Base-by-base conservation (phyloP, 140 eudicot species). In the Senecio squalidus region DNA sequence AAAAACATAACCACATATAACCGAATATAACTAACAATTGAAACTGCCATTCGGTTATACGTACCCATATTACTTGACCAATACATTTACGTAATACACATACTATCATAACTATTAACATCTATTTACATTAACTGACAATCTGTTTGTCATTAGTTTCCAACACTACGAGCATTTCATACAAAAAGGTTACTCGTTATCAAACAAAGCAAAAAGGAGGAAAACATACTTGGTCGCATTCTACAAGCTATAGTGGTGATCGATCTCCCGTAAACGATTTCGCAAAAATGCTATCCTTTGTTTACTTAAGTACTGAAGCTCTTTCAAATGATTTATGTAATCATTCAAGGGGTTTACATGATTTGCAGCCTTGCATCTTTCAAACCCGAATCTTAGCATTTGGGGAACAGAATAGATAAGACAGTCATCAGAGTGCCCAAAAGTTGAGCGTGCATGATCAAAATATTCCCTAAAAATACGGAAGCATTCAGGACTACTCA, bases 251-350 rank as follows among this genome's bases (percentile, higher is more conserved):
- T 31, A 21, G 24, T 3, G 51, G 8, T 23, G 62, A 31, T 71
- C 56, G 14, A 17, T 18, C 17, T 13, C 71, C 45, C 18, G 28
- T 33, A 67, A 54, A 26, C 21, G 31, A 26, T 54, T 56, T 23
- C 5, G 29, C 58, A 72, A 55, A 33, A 41, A 53, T 10, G 10
- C 45, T 11, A 48, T 50, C 65, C 79, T 73, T 24, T 0, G 23
- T 9, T 31, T 23, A 60, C 67, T 61, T 47, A 68, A 17, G 15
- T 34, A 29, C 28, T 40, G 71, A 80, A 84, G 82, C 70, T 84
- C 80, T 71, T 74, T 74, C 78, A 84, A 68, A 47, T 49, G 60
- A 30, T 28, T 15, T 11, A 74, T 36, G 44, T 34, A 34, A 34
- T 34, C 2, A 34, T 9, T 9, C 40, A 34, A 34, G 40, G 40